Evolutionary conservation across 768 basidiomycete species (phyloP), one percentile per base, ranked within the genome.

Genomic region (Mycena maculata): DNA sequence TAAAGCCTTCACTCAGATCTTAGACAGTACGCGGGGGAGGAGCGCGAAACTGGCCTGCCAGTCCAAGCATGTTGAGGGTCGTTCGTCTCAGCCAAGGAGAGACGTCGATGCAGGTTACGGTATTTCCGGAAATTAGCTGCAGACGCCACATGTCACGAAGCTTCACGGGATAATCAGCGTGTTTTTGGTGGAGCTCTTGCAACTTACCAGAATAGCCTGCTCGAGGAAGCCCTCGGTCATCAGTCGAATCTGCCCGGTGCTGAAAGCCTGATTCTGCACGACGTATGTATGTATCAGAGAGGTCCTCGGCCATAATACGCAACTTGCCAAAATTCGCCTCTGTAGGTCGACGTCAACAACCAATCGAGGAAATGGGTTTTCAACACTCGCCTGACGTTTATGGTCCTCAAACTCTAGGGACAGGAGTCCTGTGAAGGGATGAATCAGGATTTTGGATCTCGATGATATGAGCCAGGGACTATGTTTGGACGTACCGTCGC

Each of bases 241-340:
- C 9, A 74, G 77, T 1, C 81, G 75, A 39, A 84, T 76, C 59
- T 84, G 83, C 2, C 73, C 74, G 2, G 79, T 76, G 6, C 83
- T 81, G 41, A 84, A 84, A 2, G 82, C 80, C 4, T 81, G 83
- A 56, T 83, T 84, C 83, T 82, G 47, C 27, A 45, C 1, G 10
- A 31, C n/a, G n/a, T 22, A 9, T 3, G 0, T 2, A n/a, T 33
- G 36, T 18, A 31, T 25, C 2, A 18, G 20, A 30, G 2, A 12
- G 5, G 12, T 10, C 3, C 20, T 7, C 10, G 13, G 16, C 16
- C 7, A 16, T 33, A 4, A 44, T 9, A 36, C 22, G 18, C 18
- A 41, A 58, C 63, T 41, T 49, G 39, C 65, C 47, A 66, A 42
- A 23, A 66, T 39, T 23, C 58, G 48, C 38, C 65, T 39, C 58